Evolutionary conservation across 1,284 basidiomycete species (phyloP).

Genomic region (Ceraceosorus guamensis): DNA sequence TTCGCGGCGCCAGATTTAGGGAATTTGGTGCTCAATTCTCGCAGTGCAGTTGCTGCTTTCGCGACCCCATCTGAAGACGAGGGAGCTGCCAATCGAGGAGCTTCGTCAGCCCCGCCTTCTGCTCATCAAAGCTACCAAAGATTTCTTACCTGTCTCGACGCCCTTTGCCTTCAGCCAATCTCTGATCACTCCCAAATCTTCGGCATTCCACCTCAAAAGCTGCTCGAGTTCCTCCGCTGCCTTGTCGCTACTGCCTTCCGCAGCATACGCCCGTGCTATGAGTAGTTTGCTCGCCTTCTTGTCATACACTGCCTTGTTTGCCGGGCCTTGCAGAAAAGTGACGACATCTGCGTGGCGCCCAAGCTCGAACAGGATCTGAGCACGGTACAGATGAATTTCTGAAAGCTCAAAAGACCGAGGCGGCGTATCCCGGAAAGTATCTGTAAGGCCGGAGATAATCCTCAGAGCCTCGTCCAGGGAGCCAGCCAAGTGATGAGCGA

Average conservation of each 20-base stretch:
- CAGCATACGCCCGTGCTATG: slow-evolving; percentile 4
- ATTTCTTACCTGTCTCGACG: background rate
- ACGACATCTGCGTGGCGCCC: slow-evolving; percentile 54
- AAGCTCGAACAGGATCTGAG: slow-evolving; percentile 69
- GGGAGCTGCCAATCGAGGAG: slow-evolving; percentile 5
- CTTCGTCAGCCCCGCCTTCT: no score
- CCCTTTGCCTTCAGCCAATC: slow-evolving; percentile 10
- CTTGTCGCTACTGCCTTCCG: background rate
- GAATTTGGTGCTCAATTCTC: slow-evolving; percentile 19
- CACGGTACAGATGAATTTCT: slow-evolving; percentile 75
- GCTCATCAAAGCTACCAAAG: background rate
- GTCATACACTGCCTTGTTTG: background rate
- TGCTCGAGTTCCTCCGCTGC: slow-evolving; percentile 8
- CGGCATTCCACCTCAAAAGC: slow-evolving; percentile 18
- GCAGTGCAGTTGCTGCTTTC: slow-evolving; percentile 13
- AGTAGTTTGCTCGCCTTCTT: background rate
- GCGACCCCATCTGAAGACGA: background rate
- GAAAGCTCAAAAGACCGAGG: slow-evolving; percentile 60
- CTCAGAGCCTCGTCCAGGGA: slow-evolving; percentile 66
- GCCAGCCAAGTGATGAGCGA: slow-evolving; percentile 78
- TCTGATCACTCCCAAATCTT: slow-evolving; percentile 52
- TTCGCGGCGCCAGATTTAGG: slow-evolving; percentile 35
- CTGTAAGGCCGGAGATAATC: slow-evolving; percentile 54
- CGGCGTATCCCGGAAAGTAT: slow-evolving; percentile 25
- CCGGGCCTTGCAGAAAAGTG: slow-evolving; percentile 54